A percentile compares a stretch with the other conserved stretches of the same genome.
These are phyloP conservation scores for Kwoniella heveanensis DNA, from an alignment of 768 basidiomycete species.

Conservation along the genomic window DNA sequence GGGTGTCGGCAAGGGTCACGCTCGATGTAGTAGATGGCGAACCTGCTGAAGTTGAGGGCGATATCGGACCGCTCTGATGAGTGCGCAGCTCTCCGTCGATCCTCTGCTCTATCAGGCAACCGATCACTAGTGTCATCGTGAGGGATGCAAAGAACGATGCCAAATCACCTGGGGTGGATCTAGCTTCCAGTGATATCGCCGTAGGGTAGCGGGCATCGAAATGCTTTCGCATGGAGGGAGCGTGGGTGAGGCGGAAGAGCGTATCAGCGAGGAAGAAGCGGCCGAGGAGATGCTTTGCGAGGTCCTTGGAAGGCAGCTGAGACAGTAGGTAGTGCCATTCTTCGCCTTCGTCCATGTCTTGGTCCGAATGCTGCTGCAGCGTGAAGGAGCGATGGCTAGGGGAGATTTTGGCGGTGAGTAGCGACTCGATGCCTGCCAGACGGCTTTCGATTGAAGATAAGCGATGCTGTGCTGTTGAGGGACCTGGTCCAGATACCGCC, in stretches of 20 bases:
- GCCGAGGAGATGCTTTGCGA: neutral
- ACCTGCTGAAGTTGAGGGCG: neutral
- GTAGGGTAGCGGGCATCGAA: neutral
- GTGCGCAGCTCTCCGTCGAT: neutral
- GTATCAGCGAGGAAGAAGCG: conserved; percentile 7
- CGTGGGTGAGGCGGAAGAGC: conserved; percentile 7
- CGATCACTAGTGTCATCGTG: conserved; percentile 11
- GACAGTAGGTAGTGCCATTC: conserved; percentile 4
- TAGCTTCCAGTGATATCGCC: neutral
- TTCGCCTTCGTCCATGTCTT: neutral
- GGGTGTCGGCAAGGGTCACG: neutral
- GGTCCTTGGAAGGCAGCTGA: neutral
- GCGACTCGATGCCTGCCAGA: neutral
- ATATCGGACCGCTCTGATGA: too few species aligned
- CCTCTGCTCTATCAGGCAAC: neutral
- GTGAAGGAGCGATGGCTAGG: neutral
- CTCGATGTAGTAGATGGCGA: neutral
- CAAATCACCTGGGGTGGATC: neutral
- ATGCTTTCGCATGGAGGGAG: conserved; percentile 6
- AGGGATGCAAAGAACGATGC: conserved; percentile 14
- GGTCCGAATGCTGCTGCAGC: neutral
- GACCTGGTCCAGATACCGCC: conserved; percentile 2
- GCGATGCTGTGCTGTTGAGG: neutral
- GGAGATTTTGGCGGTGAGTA: neutral
- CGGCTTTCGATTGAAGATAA: neutral